phyloP scores from a whole-genome alignment of 1,284 basidiomycete genomes.

The Trichosporon ovoides region DNA sequence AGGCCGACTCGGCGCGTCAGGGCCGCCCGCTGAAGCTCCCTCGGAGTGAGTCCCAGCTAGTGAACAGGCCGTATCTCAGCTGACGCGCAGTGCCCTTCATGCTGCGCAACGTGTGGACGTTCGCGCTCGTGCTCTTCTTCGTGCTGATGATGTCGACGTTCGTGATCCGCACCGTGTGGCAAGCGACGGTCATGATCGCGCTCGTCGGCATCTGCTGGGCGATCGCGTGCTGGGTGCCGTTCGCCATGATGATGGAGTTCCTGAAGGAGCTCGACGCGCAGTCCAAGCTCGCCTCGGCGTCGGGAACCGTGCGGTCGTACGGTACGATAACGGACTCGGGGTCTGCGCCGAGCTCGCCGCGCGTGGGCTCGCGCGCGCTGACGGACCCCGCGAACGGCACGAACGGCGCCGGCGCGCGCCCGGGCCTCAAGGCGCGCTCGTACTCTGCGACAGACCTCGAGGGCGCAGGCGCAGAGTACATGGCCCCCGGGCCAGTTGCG shows the following conservation, averaged over 20 bases:
- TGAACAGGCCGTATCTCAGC: not conserved
- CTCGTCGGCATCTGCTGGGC: conserved; percentile 90
- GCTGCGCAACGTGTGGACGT: conserved; percentile 85
- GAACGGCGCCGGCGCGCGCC: not conserved
- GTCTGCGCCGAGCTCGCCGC: too few relatives aligned
- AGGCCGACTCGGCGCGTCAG: conserved; percentile 66
- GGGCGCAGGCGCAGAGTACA: conserved; percentile 50
- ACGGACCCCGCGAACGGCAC: not conserved
- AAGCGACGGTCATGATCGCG: conserved; percentile 74
- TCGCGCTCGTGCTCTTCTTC: conserved; percentile 71
- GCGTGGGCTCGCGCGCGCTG: too few relatives aligned
- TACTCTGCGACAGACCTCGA: conserved; percentile 58
- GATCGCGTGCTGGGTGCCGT: conserved; percentile 78
- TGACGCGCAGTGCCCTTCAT: conserved; percentile 63
- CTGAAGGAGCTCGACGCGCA: conserved; percentile 64
- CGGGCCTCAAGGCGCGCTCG: conserved; percentile 32
- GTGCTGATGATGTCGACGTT: conserved; percentile 74
- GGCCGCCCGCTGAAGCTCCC: conserved; percentile 70
- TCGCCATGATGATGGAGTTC: conserved; percentile 81
- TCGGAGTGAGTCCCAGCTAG: conserved; percentile 49
- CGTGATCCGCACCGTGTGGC: conserved; percentile 68
- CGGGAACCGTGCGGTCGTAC: not conserved
- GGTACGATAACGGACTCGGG: not conserved
- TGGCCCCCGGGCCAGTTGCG: conserved; percentile 58
- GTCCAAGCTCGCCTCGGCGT: not conserved